Evolutionary conservation across 176 grass and related monocot genomes (phyloP).

Genomic region (Oryza australiensis): DNA sequence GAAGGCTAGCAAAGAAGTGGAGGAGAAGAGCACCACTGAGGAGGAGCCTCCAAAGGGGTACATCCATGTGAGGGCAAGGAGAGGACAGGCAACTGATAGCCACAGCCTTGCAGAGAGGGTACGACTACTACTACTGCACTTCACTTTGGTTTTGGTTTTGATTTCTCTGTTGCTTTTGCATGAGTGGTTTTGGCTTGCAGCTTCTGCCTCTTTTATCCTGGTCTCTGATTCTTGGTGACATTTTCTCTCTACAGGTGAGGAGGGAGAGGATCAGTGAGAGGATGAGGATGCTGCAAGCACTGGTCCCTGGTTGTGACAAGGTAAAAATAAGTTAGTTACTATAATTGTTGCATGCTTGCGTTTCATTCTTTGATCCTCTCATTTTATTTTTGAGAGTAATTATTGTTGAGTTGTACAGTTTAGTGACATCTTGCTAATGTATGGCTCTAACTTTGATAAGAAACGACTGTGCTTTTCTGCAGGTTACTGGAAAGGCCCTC

Average conservation of each 20-base stretch:
- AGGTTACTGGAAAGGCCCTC: constrained; percentile 86
- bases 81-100: constrained; percentile 94
- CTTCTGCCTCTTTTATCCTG: constrained; percentile 24
- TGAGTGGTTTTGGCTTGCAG: constrained; percentile 23
- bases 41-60: constrained; percentile 66
- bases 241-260: constrained; percentile 61
- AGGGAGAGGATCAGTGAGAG: constrained; percentile 95
- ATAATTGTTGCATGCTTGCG: neutral
- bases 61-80: constrained; percentile 96
- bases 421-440: constrained; percentile 10
- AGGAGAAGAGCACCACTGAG: constrained; percentile 55
- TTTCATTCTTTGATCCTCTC: neutral
- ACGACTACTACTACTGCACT: constrained; percentile 24
- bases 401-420: neutral
- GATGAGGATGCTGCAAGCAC: constrained; percentile 88
- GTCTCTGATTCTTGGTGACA: constrained; percentile 8
- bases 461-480: constrained; percentile 27
- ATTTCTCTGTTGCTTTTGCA: constrained; percentile 8
- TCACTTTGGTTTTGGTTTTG: neutral
- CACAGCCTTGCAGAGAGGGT: constrained; percentile 98
- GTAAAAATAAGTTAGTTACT: constrained; percentile 41
- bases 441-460: constrained; percentile 19
- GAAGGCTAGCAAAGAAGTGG: constrained; percentile 37
- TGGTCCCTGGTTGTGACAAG: constrained; percentile 97
- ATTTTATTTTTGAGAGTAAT: neutral